These are phyloP conservation scores for Rhizopogon salebrosus DNA, from an alignment of 768 basidiomycete species.

Conservation along the genomic window DNA sequence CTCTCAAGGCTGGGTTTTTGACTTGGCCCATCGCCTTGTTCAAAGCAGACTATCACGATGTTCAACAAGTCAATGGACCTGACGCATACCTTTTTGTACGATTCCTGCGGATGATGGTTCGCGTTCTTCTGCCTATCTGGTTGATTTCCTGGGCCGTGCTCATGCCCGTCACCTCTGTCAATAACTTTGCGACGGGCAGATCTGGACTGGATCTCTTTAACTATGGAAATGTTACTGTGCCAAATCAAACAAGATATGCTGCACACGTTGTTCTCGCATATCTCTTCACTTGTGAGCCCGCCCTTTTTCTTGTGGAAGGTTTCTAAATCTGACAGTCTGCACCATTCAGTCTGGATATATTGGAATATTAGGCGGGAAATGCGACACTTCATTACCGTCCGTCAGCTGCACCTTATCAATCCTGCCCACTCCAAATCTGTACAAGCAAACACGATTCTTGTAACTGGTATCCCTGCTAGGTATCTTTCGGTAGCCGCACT, in stretches of 20 bases:
- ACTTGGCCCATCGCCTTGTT: constrained; percentile 66
- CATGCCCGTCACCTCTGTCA: constrained; percentile 64
- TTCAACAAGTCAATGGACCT: constrained; percentile 68
- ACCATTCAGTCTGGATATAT: constrained; percentile 68
- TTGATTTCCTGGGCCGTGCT: constrained; percentile 82
- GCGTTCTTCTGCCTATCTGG: constrained; percentile 88
- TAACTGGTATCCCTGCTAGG: constrained; percentile 81
- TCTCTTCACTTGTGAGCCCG: constrained; percentile 66
- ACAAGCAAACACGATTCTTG: constrained; percentile 85
- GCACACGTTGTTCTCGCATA: constrained; percentile 78
- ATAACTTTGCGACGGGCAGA: constrained; percentile 40
- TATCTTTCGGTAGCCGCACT: constrained; percentile 73
- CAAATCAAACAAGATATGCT: constrained; percentile 55
- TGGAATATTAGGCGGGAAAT: constrained; percentile 81
- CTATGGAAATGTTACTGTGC: constrained; percentile 67
- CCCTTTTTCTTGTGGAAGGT: not conserved
- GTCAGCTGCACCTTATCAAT: constrained; percentile 79
- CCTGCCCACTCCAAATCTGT: constrained; percentile 68
- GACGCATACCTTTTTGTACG: constrained; percentile 95
- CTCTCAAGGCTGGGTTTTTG: constrained; percentile 46
- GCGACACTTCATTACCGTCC: constrained; percentile 68
- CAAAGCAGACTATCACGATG: constrained; percentile 54
- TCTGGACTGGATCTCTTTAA: constrained; percentile 66
- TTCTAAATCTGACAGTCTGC: not conserved
- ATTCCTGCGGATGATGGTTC: constrained; percentile 79